Base-by-base conservation (phyloP, 192 early-diverging fungal species). In the Backusella tarrabulga region DNA sequence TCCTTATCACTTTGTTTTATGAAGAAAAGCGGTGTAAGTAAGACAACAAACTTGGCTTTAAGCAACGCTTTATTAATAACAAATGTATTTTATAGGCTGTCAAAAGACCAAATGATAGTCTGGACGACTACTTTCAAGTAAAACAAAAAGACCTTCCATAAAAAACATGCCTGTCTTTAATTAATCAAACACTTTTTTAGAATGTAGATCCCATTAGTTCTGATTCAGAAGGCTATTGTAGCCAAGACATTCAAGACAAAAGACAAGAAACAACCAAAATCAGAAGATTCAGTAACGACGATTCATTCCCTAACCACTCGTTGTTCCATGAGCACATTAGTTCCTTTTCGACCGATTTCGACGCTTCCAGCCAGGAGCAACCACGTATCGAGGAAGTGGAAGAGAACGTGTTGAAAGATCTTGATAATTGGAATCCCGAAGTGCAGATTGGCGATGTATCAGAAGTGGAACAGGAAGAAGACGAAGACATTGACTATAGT, bases 401-500 rank as follows among this genome's bases (percentile, higher is more conserved):
- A 35, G 67, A 68, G 19, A 68, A 68, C 36, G 29, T 68, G 8
- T 1, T 68, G 35, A 36, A 36, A 8, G 35, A 36, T 8, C 67
- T 68, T 17, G 34, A 68, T 68, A 21, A 68, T n/a, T 68, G 67
- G 67, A 68, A 68, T n/a, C 67, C 67, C 23, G 34, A 68, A 35
- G 17, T 36, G 2, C 29, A 68, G n/a, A 35, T 19, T 34, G 29
- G 15, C 5, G 17, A 68, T 19, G 35, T 36, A 68, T 35, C 35
- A 3, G 67, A 68, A 34, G 29, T 34, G 2, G 67, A 68, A 34
- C 12, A 34, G 15, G 29, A 19, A 26, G 29, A 68, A 17, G 17
- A 26, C 3, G 23, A 60, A 60, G 56, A 29, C 2, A 11, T 29
- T 29, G 26, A 29, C 8, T 14, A 63, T 29, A 63, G 26, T 4